These are phyloP conservation scores for Trichophyton schoenleinii DNA, from an alignment of 2,329 filamentous ascomycete genomes.

Conservation along the genomic window DNA sequence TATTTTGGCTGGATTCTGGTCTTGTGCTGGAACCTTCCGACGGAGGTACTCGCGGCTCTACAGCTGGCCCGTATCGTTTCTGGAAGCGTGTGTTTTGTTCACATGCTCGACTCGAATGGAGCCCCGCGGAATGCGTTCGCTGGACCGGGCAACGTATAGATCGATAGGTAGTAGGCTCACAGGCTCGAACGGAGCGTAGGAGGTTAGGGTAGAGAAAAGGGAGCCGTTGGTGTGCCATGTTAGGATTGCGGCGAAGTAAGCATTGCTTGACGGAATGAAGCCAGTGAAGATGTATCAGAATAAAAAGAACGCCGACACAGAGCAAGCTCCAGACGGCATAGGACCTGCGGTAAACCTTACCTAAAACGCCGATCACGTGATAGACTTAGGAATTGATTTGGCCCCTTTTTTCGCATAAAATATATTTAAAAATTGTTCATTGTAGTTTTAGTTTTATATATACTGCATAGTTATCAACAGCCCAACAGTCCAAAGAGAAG, in stretches of 20 bases:
- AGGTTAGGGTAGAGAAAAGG: slow-evolving; percentile 58
- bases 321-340: neutral
- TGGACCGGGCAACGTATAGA: slow-evolving; percentile 27
- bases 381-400: too few relatives aligned
- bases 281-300: neutral
- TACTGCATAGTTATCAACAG: slow-evolving; percentile 5
- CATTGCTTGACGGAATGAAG: neutral
- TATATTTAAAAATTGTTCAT: neutral
- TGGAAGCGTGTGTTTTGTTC: slow-evolving; percentile 30
- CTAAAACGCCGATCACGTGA: neutral
- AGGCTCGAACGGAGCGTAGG: slow-evolving; percentile 44
- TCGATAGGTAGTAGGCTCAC: slow-evolving; percentile 33
- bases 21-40: slow-evolving; percentile 22
- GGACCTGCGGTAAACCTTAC: too few relatives aligned
- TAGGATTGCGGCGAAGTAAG: neutral
- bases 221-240: slow-evolving; percentile 51
- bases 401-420: neutral
- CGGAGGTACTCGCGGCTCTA: slow-evolving; percentile 30
- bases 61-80: slow-evolving; percentile 36
- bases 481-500: slow-evolving; percentile 67
- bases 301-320: neutral
- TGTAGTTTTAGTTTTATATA: neutral
- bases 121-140: slow-evolving; percentile 17
- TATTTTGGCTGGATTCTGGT: slow-evolving; percentile 4
- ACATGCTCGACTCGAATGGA: slow-evolving; percentile 27